These are phyloP conservation scores for Ettlia oleoabundans DNA, from an alignment of 139 green algal genomes.

Conservation along the genomic window DNA sequence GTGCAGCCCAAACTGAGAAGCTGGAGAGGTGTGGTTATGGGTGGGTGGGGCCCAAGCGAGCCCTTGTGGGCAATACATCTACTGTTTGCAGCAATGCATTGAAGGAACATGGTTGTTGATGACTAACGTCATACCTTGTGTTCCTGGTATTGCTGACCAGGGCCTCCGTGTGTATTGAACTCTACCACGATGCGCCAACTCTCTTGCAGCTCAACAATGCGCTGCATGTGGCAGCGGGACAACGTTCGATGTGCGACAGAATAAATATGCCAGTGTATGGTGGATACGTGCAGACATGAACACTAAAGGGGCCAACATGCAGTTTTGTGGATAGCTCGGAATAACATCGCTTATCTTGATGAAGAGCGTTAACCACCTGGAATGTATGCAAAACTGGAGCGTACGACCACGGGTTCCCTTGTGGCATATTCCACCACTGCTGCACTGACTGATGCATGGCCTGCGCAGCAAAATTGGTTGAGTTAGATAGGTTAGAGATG, in stretches of 20 bases:
- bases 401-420: conserved; percentile 70
- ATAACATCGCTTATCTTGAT: background rate
- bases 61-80: too few relatives aligned
- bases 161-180: conserved; percentile 41
- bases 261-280: too few relatives aligned
- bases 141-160: conserved; percentile 62
- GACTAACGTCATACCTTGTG: conserved; percentile 38
- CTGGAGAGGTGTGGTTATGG: too few relatives aligned
- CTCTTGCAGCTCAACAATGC: conserved; percentile 93
- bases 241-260: too few relatives aligned
- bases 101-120: background rate
- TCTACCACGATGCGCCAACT: conserved; percentile 80
- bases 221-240: conserved; percentile 73
- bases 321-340: too few relatives aligned
- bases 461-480: background rate
- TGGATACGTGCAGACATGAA: too few relatives aligned
- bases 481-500: background rate
- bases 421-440: conserved; percentile 93
- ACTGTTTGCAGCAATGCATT: too few relatives aligned
- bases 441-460: conserved; percentile 66
- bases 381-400: conserved; percentile 79
- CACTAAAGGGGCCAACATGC: too few relatives aligned
- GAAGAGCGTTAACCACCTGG: conserved; percentile 41
- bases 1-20: too few relatives aligned
- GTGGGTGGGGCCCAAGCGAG: too few relatives aligned